Evolutionary conservation across 352 stramenopile species (phyloP).

Genomic region (Phytophthora colocasiae): DNA sequence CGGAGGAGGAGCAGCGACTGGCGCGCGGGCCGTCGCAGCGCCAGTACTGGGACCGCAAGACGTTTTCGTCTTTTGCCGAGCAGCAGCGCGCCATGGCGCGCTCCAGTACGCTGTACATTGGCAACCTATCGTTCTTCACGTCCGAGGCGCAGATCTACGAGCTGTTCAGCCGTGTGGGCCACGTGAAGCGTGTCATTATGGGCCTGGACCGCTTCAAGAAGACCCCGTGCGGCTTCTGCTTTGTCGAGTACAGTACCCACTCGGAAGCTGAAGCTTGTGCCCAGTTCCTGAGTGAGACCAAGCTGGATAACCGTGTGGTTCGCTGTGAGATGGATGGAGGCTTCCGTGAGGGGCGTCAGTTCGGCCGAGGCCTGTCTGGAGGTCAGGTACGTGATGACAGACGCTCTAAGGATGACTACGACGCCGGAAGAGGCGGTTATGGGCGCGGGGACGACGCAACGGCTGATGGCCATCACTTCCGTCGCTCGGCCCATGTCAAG

Average conservation of each 20-base stretch:
- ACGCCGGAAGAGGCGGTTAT: slow-evolving; percentile 81
- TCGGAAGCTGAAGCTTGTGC: slow-evolving; percentile 75
- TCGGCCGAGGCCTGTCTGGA: slow-evolving; percentile 80
- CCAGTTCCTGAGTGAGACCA: slow-evolving; percentile 88
- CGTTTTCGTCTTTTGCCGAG: slow-evolving; percentile 91
- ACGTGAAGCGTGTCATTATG: slow-evolving; percentile 95
- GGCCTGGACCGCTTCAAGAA: slow-evolving; percentile 96
- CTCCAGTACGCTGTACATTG: slow-evolving; percentile 96
- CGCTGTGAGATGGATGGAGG: slow-evolving; percentile 90
- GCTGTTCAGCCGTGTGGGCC: slow-evolving; percentile 94
- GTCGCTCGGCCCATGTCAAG: slow-evolving; percentile 63
- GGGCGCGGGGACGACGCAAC: slow-evolving; percentile 67
- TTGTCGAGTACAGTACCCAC: slow-evolving; percentile 93
- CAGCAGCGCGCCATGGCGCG: slow-evolving; percentile 93
- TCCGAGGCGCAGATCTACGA: slow-evolving; percentile 95
- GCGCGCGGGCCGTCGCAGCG: slow-evolving; percentile 66
- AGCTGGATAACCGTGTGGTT: slow-evolving; percentile 89
- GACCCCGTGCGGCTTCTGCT: slow-evolving; percentile 98
- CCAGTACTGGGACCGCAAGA: slow-evolving; percentile 96
- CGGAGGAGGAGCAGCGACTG: slow-evolving; percentile 73
- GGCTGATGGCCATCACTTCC: slow-evolving; percentile 73
- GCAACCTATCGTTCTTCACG: slow-evolving; percentile 98
- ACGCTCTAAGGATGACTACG: slow-evolving; percentile 87
- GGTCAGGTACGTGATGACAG: slow-evolving; percentile 88
- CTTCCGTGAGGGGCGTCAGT: slow-evolving; percentile 88